Evolutionary conservation across 192 early-diverging fungal genomes (phyloP).

Genomic region (Backusella morwellensis): DNA sequence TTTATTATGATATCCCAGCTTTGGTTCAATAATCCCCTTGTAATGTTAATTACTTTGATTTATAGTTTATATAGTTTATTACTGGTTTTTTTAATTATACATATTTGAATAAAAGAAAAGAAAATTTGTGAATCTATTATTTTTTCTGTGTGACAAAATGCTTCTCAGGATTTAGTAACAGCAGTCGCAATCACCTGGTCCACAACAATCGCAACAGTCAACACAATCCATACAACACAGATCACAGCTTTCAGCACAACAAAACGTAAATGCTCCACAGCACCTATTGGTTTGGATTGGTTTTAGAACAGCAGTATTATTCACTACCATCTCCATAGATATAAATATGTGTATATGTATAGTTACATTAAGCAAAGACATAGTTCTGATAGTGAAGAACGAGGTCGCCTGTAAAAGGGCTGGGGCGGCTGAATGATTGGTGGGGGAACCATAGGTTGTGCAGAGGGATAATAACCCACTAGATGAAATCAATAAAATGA

Average conservation of each 20-base stretch:
- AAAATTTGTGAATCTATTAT: neutral
- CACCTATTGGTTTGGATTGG: neutral
- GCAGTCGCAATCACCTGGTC: slow-evolving; percentile 4
- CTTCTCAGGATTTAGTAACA: slow-evolving; percentile 6
- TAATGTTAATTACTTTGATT: neutral
- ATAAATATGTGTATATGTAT: neutral
- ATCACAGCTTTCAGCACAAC: neutral
- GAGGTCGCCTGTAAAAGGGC: neutral
- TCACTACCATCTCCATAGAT: neutral
- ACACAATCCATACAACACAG: neutral
- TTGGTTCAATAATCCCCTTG: slow-evolving; percentile 15
- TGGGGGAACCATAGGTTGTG: neutral
- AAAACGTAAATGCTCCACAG: slow-evolving; percentile 1
- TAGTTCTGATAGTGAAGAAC: neutral
- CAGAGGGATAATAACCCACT: neutral
- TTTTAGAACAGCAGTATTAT: neutral
- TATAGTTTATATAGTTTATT: slow-evolving; percentile 4
- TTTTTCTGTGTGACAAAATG: neutral
- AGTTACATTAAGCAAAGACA: slow-evolving; percentile 1
- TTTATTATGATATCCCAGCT: slow-evolving; percentile 81
- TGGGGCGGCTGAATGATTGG: neutral
- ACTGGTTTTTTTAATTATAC: neutral
- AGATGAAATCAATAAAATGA: neutral
- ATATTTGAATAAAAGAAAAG: neutral
- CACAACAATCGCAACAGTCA: neutral